phyloP scores from a whole-genome alignment of 2,329 filamentous ascomycete species.

The Cytospora leucostoma region DNA sequence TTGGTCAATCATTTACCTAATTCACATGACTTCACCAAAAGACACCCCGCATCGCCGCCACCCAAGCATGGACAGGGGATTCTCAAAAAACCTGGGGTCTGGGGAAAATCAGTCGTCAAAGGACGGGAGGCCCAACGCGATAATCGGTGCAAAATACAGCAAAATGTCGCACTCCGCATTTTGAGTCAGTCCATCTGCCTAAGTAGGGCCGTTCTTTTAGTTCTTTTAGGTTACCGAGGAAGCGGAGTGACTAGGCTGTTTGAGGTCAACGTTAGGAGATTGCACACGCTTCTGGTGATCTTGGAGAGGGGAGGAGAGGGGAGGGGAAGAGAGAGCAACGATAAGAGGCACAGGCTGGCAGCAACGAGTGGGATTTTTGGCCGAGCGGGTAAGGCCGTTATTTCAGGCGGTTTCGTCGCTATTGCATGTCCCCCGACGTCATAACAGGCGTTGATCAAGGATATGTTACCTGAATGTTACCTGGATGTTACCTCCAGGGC shows the following conservation, averaged over 20 bases:
- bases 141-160: neutral
- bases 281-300: neutral
- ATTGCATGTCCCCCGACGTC: conserved; percentile 24
- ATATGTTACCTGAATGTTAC: conserved; percentile 7
- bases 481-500: no score
- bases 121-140: neutral
- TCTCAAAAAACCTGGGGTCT: conserved; percentile 15
- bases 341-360: neutral
- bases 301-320: neutral
- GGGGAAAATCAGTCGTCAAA: conserved; percentile 1
- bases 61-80: conserved; percentile 4
- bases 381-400: conserved; percentile 3
- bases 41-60: conserved; percentile 4
- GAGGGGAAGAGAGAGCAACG: neutral
- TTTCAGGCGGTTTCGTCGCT: conserved; percentile 24
- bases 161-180: neutral
- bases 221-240: neutral
- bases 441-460: conserved; percentile 10
- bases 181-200: neutral
- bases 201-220: neutral
- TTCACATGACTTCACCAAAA: neutral
- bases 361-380: neutral
- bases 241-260: neutral
- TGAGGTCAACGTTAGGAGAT: neutral
- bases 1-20: neutral